These are phyloP conservation scores for Trichoderma atrobrunneum DNA, from an alignment of 2,329 filamentous ascomycete genomes.

Conservation along the genomic window DNA sequence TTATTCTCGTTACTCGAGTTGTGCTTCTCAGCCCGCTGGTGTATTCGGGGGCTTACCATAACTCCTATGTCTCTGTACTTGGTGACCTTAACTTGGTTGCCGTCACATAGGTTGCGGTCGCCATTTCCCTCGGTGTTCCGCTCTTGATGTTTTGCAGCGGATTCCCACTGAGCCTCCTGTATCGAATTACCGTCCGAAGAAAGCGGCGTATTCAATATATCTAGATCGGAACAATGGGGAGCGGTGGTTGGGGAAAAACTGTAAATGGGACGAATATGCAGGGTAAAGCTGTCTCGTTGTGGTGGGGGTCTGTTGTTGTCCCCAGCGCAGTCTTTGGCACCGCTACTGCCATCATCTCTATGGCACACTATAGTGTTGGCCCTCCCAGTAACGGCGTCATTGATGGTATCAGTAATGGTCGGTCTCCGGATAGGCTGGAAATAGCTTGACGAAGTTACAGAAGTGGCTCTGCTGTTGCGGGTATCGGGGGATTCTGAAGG, in stretches of 20 bases:
- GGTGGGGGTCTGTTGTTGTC: not conserved
- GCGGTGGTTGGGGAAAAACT: not conserved
- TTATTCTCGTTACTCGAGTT: not conserved
- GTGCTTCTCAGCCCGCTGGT: not conserved
- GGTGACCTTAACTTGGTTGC: not conserved
- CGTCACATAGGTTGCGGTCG: not conserved
- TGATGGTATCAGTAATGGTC: not conserved
- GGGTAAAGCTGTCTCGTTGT: not conserved
- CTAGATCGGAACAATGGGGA: not conserved
- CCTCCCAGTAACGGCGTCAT: not conserved
- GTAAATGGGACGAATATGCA: not conserved
- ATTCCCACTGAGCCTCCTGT: not conserved
- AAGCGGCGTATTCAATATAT: not conserved
- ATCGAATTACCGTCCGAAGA: not conserved
- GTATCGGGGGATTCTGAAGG: not conserved
- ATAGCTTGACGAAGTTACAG: not conserved
- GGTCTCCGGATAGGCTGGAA: not conserved
- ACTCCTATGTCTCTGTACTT: slow-evolving; percentile 25
- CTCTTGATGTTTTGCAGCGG: not conserved
- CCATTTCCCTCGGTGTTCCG: not conserved
- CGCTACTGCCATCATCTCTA: not conserved
- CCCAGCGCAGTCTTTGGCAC: not conserved
- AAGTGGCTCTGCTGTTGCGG: not conserved
- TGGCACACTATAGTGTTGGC: too few species aligned
- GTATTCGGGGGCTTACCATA: slow-evolving; percentile 21